Percentiles rank a stretch among this genome's conserved stretches.
phyloP scores from a whole-genome alignment of 176 grass and related monocot genomes.

The Oryza rufipogon region DNA sequence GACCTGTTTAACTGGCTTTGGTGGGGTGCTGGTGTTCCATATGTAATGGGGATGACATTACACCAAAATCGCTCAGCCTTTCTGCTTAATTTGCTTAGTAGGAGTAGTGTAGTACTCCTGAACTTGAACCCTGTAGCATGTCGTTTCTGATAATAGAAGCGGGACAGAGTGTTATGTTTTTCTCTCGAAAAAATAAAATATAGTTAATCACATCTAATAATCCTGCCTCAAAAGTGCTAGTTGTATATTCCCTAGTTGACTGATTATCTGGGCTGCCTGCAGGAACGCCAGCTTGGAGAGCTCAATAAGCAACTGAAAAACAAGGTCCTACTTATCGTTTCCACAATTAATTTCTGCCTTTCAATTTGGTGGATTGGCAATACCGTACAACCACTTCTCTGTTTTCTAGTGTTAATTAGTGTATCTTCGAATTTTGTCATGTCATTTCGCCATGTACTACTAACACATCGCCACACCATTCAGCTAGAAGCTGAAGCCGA shows the following conservation, averaged over 20 bases:
- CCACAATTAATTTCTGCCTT: not conserved
- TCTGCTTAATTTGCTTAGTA: too few species aligned
- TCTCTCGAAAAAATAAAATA: too few species aligned
- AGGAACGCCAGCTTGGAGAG: constrained; percentile 76
- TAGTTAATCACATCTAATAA: too few species aligned
- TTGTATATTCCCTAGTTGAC: not conserved
- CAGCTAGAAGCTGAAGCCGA: constrained; percentile 65
- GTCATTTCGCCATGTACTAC: not conserved
- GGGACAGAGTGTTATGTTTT: too few species aligned
- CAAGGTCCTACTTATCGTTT: constrained; percentile 32
- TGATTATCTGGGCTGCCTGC: not conserved
- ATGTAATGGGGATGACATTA: too few species aligned
- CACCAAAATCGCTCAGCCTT: too few species aligned
- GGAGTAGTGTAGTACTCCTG: too few species aligned
- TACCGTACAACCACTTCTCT: not conserved
- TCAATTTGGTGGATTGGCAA: too few species aligned
- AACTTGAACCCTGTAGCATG: too few species aligned
- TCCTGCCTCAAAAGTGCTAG: not conserved
- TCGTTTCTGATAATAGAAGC: too few species aligned
- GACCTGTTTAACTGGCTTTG: too few species aligned
- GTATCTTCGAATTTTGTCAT: not conserved
- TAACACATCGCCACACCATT: not conserved
- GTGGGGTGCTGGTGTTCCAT: too few species aligned
- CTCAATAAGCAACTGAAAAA: constrained; percentile 72
- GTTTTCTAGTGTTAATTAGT: not conserved